phyloP scores from a whole-genome alignment of 129 eudicot genomes.

The Tagetes patula region DNA sequence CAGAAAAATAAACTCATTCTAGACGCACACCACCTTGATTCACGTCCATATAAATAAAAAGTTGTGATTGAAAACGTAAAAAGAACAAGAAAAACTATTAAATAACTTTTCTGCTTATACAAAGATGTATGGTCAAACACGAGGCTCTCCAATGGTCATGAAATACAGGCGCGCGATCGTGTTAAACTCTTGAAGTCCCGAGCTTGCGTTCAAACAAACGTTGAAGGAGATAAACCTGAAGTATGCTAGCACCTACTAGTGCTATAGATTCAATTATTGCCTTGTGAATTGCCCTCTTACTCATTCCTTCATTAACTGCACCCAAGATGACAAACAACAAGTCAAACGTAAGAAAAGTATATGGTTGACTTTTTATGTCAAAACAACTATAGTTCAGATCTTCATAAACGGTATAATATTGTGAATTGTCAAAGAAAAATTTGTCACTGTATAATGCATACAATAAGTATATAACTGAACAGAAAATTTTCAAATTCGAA shows the following conservation, averaged over 20 bases:
- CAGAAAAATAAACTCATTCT: too few relatives aligned
- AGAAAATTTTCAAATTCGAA: not conserved
- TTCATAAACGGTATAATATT: not conserved
- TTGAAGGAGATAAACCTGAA: slow-evolving; percentile 73
- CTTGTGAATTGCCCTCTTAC: slow-evolving; percentile 79
- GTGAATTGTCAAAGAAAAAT: not conserved
- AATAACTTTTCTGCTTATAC: slow-evolving; percentile 13
- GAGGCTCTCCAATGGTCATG: not conserved
- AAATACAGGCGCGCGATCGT: slow-evolving; percentile 12
- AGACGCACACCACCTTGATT: not conserved
- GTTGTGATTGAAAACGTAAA: slow-evolving; percentile 5
- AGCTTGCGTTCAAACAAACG: slow-evolving; percentile 75
- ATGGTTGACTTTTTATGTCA: slow-evolving; percentile 22
- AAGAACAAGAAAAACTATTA: not conserved
- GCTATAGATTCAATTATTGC: slow-evolving; percentile 75
- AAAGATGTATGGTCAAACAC: slow-evolving; percentile 15
- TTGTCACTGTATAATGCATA: not conserved
- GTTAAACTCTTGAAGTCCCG: slow-evolving; percentile 62
- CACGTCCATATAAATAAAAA: not conserved
- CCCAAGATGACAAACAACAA: slow-evolving; percentile 18
- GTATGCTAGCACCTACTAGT: slow-evolving; percentile 67
- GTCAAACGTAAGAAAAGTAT: not conserved
- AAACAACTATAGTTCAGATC: slow-evolving; percentile 5
- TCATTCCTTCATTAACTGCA: slow-evolving; percentile 84
- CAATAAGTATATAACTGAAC: not conserved